A percentile compares a stretch with the other conserved stretches of the same genome.
Evolutionary conservation across 371 early-diverging fungal species (phyloP).

Genomic region (Mucor lusitanicus): DNA sequence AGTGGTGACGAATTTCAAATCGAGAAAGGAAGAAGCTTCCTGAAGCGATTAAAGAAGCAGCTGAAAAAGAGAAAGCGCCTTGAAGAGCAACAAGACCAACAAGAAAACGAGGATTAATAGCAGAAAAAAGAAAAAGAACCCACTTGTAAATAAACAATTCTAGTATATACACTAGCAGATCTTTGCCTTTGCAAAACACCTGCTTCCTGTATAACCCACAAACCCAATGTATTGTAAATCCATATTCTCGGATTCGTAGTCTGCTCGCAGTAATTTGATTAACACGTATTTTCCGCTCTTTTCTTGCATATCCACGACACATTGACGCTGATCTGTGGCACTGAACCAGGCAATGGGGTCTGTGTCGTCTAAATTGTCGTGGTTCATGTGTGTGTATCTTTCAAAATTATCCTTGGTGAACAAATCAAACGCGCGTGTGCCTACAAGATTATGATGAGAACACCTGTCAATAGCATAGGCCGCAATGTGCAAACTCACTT

Average conservation of each 20-base stretch:
- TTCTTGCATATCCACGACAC: slow-evolving; percentile 8
- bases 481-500: slow-evolving; percentile 1
- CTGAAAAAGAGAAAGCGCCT: neutral
- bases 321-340: neutral
- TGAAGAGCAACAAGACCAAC: no score
- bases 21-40: slow-evolving; percentile 9
- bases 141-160: neutral
- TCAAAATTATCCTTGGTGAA: slow-evolving; percentile 17
- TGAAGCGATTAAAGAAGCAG: slow-evolving; percentile 18
- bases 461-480: no score
- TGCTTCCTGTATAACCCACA: slow-evolving; percentile 18
- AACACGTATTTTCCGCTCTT: slow-evolving; percentile 20
- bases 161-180: neutral
- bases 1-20: slow-evolving; percentile 22
- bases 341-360: slow-evolving; percentile 20
- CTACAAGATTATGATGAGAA: no score
- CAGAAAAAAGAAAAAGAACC: neutral
- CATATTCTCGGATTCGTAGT: slow-evolving; percentile 12
- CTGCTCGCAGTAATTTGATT: slow-evolving; percentile 16
- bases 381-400: neutral
- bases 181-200: slow-evolving; percentile 14
- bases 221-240: slow-evolving; percentile 26
- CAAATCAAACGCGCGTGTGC: slow-evolving; percentile 13
- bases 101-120: no score
- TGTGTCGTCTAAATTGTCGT: neutral